Conservation (phyloP, 129 eudicot species). For the carrot (Daucus carota) region DH1_v3.0 NC_030381.2:52330501-52331000, state of each 20-base stretch:
- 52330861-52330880: neutral
- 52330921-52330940: neutral
- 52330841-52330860: neutral
- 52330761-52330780: too few relatives aligned
- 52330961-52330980: constrained; percentile 19
- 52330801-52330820: neutral
- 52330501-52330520: neutral
- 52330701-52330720: too few relatives aligned
- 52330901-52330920: constrained; percentile 27
- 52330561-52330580: neutral
- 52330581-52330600: constrained; percentile 31
- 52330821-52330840: too few relatives aligned
- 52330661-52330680: too few relatives aligned
- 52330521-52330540: constrained; percentile 41
- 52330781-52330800: neutral
- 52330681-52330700: too few relatives aligned
- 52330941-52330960: constrained; percentile 27
- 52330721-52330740: too few relatives aligned
- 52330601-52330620: constrained; percentile 11
- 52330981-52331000: neutral
- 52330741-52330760: too few relatives aligned
- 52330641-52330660: too few relatives aligned
- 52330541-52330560: constrained; percentile 23
- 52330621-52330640: neutral
- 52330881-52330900: constrained; percentile 32